Base-by-base conservation (phyloP, 2,329 filamentous ascomycete genomes). In the Talaromyces sp. region DNA sequence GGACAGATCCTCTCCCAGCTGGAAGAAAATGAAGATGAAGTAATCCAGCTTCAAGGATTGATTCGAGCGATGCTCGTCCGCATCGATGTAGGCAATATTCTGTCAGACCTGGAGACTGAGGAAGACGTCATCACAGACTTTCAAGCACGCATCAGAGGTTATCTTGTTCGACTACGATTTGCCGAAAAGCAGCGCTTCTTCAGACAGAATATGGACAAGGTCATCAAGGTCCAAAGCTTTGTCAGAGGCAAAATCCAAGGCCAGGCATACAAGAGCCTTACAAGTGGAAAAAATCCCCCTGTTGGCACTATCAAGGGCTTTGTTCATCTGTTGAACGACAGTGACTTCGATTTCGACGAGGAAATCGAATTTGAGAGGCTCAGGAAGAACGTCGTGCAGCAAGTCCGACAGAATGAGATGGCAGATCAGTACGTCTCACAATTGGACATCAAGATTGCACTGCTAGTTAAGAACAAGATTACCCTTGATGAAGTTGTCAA, bases 381-480 rank as follows among this genome's bases (percentile, higher is more conserved):
- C 69, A 85, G 95, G 55, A 97, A 97, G 79, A 95, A 90, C 3
- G 94, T 99, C 15, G 92, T 99, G 6, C 92, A 97, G 70, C 92
- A 97, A 70, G 94, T 99, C 9, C 88, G 93, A 50, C 92, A 97
- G 66, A 99, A 99, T 68, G 94, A 99, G 75, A 87, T 96, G 79
- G 85, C 95, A 39, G 94, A 99, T 75, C 91, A 97, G 71, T 99
- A 99, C 69, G 96, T 99, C 65, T 92, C 96, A 67, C 94, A 99
- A 71, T 83, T 99, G 36, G 95, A 99, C 70, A 96, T 99, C 80
- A 99, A 99, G 78, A 99, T 99, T 71, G 94, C 94, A 1, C 83
- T 99, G 2, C 81, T 99, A 17, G 94, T 99, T 67, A 97, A 97
- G 81, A 99, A 99, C 83, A 99, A 99, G 75, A 99, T 99, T 68